A percentile compares a stretch with the other conserved stretches of the same genome.
Evolutionary conservation across 2,329 filamentous ascomycete species (phyloP).

Genomic region (Talaromyces sp.): DNA sequence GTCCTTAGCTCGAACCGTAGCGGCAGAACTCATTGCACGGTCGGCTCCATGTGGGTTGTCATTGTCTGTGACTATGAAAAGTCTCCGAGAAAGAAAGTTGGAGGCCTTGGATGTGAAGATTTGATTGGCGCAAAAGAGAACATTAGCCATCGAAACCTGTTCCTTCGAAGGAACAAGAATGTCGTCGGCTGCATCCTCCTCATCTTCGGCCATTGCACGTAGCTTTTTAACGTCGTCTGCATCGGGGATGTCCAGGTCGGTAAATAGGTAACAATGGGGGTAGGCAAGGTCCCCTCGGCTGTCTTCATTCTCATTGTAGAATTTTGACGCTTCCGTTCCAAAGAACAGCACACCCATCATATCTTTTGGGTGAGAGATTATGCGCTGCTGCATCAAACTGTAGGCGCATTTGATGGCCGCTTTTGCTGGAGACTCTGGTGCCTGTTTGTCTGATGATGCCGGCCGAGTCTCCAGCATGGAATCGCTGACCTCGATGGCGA

Average conservation of each 20-base stretch:
- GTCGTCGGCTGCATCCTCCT: slow-evolving; percentile 63
- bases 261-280: slow-evolving; percentile 87
- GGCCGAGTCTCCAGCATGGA: slow-evolving; percentile 74
- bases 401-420: slow-evolving; percentile 93
- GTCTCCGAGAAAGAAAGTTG: slow-evolving; percentile 83
- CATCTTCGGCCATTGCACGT: slow-evolving; percentile 70
- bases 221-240: slow-evolving; percentile 80
- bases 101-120: slow-evolving; percentile 92
- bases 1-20: slow-evolving; percentile 85
- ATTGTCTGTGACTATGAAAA: slow-evolving; percentile 96
- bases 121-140: slow-evolving; percentile 92
- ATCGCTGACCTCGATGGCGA: slow-evolving; percentile 85
- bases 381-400: slow-evolving; percentile 93
- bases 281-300: slow-evolving; percentile 59
- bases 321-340: slow-evolving; percentile 79
- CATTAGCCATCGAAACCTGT: slow-evolving; percentile 73
- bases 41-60: slow-evolving; percentile 74
- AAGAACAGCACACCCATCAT: slow-evolving; percentile 96
- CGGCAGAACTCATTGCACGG: slow-evolving; percentile 67
- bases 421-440: slow-evolving; percentile 69
- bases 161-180: slow-evolving; percentile 67
- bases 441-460: slow-evolving; percentile 62
- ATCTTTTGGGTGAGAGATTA: slow-evolving; percentile 92
- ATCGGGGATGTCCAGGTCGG: slow-evolving; percentile 79
- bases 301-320: slow-evolving; percentile 60